A percentile compares a stretch with the other conserved stretches of the same genome.
Evolutionary conservation across 305 asterid species (phyloP).

Genomic region (Ruellia speciosa): DNA sequence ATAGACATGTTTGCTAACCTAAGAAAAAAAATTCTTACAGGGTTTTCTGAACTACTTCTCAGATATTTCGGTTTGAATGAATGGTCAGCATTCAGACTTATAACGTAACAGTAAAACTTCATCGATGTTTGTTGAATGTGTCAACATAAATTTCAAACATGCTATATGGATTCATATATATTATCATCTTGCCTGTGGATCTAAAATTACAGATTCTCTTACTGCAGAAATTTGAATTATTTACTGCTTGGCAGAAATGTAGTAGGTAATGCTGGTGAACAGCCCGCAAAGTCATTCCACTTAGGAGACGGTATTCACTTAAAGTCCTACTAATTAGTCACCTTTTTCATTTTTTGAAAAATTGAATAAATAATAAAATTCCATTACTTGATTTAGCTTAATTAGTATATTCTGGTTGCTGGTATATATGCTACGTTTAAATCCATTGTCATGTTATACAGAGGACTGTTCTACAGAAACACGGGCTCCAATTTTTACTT

Average conservation of each 20-base stretch:
- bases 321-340: constrained; percentile 3
- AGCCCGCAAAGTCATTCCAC: constrained; percentile 25
- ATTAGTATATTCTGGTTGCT: neutral
- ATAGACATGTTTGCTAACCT: neutral
- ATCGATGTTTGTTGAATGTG: neutral
- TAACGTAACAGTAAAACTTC: neutral
- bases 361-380: too few species aligned
- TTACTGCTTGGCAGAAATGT: constrained; percentile 25
- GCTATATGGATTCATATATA: neutral
- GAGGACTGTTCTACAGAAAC: neutral
- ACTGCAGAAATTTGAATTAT: constrained; percentile 19
- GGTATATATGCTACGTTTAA: neutral
- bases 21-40: neutral
- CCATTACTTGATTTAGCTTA: neutral
- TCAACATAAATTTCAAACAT: neutral
- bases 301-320: constrained; percentile 19
- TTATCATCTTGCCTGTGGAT: constrained; percentile 3
- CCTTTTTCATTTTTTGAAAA: neutral
- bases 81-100: neutral
- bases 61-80: neutral
- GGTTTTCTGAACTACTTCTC: constrained; percentile 4
- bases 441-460: neutral
- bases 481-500: neutral
- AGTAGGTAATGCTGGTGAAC: constrained; percentile 49
- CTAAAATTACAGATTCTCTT: neutral